These are phyloP conservation scores for Didymella arachidicola DNA, from an alignment of 2,329 filamentous ascomycete genomes.

Conservation along the genomic window DNA sequence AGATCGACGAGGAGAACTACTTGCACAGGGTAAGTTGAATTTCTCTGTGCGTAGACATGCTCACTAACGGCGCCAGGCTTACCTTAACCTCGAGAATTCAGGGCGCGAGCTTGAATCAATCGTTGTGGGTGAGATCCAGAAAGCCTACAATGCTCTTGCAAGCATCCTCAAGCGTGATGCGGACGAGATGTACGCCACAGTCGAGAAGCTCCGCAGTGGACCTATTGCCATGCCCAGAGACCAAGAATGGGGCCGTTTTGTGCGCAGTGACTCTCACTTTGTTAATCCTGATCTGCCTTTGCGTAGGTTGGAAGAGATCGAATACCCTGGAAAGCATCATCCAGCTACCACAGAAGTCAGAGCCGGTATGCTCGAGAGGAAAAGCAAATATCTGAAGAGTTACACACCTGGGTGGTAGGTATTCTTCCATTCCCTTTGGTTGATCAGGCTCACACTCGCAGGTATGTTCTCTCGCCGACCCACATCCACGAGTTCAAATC, in stretches of 20 bases:
- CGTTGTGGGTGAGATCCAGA: constrained; percentile 96
- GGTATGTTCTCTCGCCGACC: constrained; percentile 95
- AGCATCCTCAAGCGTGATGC: constrained; percentile 91
- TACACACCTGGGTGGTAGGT: constrained; percentile 93
- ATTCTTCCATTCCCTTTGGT: neutral
- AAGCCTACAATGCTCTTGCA: constrained; percentile 93
- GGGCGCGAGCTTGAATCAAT: constrained; percentile 95
- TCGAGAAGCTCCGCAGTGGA: constrained; percentile 82
- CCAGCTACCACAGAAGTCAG: constrained; percentile 83
- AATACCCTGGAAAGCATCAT: constrained; percentile 90
- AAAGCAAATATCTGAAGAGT: constrained; percentile 98
- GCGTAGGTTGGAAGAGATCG: constrained; percentile 79
- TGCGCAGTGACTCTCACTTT: constrained; percentile 82
- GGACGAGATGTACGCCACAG: constrained; percentile 77
- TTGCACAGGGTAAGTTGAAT: constrained; percentile 75
- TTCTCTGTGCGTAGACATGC: constrained; percentile 12
- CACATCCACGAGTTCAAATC: constrained; percentile 99
- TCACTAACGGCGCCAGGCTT: constrained; percentile 67
- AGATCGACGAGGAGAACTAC: constrained; percentile 97
- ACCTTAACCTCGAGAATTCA: constrained; percentile 91
- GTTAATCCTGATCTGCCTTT: constrained; percentile 84
- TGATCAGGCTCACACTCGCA: constrained; percentile 48
- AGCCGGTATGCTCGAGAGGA: constrained; percentile 90
- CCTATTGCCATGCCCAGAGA: constrained; percentile 95
- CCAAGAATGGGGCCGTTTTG: constrained; percentile 85